These are phyloP conservation scores for Daldinia childiae DNA, from an alignment of 495 filamentous ascomycete species.

Conservation along the genomic window DNA sequence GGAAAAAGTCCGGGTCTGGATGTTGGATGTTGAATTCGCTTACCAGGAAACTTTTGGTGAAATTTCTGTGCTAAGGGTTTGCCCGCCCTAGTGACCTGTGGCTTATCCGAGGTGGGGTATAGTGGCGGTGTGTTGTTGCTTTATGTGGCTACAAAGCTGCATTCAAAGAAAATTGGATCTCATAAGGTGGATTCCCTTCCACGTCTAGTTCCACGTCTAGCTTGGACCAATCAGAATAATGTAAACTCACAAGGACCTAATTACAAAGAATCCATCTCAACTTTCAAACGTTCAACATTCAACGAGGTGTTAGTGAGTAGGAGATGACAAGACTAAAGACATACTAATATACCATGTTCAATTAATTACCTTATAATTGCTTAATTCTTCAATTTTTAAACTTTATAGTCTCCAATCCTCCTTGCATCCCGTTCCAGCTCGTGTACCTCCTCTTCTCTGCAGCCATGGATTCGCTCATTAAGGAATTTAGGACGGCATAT, in stretches of 20 bases:
- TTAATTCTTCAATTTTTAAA: not conserved
- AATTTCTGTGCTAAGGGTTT: slow-evolving; percentile 51
- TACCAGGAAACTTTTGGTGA: slow-evolving; percentile 43
- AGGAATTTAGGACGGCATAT: slow-evolving; percentile 69
- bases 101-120: slow-evolving; percentile 15
- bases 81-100: slow-evolving; percentile 44
- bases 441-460: not conserved
- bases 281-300: not conserved
- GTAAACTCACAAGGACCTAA: not conserved
- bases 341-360: slow-evolving; percentile 19
- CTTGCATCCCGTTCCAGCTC: not conserved
- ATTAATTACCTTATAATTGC: not conserved
- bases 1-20: slow-evolving; percentile 37
- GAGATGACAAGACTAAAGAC: slow-evolving; percentile 3
- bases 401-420: not conserved
- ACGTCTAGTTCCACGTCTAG: not conserved
- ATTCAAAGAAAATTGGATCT: not conserved
- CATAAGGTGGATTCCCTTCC: not conserved
- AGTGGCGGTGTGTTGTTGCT: not conserved
- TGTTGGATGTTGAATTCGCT: slow-evolving; percentile 44
- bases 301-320: slow-evolving; percentile 1
- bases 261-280: slow-evolving; percentile 19
- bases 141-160: not conserved
- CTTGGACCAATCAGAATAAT: slow-evolving; percentile 25
- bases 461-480: slow-evolving; percentile 70